These are phyloP conservation scores for Aspergillus sp. DNA, from an alignment of 2,329 filamentous ascomycete genomes.

Conservation along the genomic window DNA sequence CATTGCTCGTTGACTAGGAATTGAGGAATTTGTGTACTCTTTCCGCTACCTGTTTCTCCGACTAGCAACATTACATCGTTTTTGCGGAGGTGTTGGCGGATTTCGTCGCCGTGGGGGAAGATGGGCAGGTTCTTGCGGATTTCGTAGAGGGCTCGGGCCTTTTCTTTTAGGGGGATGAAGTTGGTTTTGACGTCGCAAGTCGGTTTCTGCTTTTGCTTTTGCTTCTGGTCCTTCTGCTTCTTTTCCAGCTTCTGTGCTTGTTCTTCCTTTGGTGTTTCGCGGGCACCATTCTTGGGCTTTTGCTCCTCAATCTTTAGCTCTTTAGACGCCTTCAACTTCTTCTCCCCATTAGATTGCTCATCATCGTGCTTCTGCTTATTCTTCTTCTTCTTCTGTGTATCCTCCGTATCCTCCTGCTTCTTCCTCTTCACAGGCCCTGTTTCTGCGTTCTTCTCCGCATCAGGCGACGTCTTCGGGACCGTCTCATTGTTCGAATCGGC, in stretches of 20 bases:
- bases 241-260: neutral
- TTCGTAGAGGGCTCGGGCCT: conserved; percentile 42
- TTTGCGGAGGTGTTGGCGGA: conserved; percentile 56
- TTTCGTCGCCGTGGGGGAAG: conserved; percentile 65
- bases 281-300: neutral
- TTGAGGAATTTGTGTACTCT: conserved; percentile 93
- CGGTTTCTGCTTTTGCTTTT: conserved; percentile 12
- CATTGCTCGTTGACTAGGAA: conserved; percentile 74
- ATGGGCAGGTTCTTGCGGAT: conserved; percentile 69
- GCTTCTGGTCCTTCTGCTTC: conserved; percentile 2
- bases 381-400: conserved; percentile 13
- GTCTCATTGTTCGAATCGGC: conserved; percentile 25
- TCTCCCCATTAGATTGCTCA: neutral
- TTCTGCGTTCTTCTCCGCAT: neutral
- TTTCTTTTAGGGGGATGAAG: conserved; percentile 33
- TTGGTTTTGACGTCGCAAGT: conserved; percentile 18
- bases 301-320: neutral
- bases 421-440: conserved; percentile 7
- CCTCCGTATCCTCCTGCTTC: conserved; percentile 4
- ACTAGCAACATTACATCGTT: conserved; percentile 76
- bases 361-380: conserved; percentile 29
- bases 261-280: conserved; percentile 1
- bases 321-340: neutral
- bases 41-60: conserved; percentile 92
- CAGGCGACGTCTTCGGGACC: conserved; percentile 3